These are phyloP conservation scores for Cyclospora cayetanensis DNA, from an alignment of 169 alveolate genomes.

Conservation along the genomic window DNA sequence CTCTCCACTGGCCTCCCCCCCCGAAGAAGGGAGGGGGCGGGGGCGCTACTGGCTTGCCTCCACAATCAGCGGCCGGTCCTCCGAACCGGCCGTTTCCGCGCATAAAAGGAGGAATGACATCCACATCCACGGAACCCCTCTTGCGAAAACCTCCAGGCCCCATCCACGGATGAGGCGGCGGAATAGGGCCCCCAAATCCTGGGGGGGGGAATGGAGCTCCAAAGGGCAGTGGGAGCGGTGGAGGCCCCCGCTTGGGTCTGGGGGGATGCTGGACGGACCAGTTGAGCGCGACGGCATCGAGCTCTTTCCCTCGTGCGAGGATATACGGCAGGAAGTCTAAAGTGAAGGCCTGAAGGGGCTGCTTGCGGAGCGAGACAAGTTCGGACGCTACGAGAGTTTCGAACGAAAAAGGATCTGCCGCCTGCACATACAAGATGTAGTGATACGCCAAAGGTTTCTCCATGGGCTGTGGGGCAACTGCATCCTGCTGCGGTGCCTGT, in stretches of 20 bases:
- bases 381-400: background rate
- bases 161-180: background rate
- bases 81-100: background rate
- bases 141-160: background rate
- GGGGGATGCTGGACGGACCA: slow-evolving; percentile 34
- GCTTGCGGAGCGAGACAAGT: background rate
- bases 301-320: background rate
- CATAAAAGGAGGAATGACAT: background rate
- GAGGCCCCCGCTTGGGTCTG: background rate
- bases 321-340: slow-evolving; percentile 15
- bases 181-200: slow-evolving; percentile 55
- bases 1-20: slow-evolving; percentile 30
- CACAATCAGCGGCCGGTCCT: background rate
- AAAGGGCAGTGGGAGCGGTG: background rate
- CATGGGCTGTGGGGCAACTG: slow-evolving; percentile 13
- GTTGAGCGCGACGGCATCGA: background rate
- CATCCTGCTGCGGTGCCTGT: slow-evolving; percentile 11
- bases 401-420: slow-evolving; percentile 15
- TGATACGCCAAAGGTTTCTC: slow-evolving; percentile 22
- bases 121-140: background rate
- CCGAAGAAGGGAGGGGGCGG: slow-evolving; percentile 8
- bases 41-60: background rate
- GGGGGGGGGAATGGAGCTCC: slow-evolving; percentile 14
- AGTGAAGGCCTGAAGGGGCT: slow-evolving; percentile 32
- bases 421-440: slow-evolving; percentile 37